Conservation (phyloP, 2,329 filamentous ascomycete species). For the Talaromyces pinophilus region DNA sequence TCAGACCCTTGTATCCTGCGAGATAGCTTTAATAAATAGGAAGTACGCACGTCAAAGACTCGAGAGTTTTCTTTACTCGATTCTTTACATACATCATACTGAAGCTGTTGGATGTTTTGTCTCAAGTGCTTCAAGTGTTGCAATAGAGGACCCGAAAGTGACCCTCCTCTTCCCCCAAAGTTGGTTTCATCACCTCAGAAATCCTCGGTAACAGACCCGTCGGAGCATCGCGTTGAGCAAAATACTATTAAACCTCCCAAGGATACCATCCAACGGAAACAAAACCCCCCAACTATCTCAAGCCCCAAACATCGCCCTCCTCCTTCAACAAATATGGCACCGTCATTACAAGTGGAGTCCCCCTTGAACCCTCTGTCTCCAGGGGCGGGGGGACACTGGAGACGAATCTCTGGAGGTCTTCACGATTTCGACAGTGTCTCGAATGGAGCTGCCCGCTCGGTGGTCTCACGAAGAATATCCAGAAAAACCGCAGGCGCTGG, state of each 20-base stretch:
- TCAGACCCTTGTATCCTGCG: neutral
- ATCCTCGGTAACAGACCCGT: neutral
- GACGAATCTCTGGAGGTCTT: conserved; percentile 21
- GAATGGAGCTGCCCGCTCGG: conserved; percentile 26
- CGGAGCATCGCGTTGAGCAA: neutral
- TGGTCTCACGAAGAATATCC: conserved; percentile 25
- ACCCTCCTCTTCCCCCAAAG: conserved; percentile 15
- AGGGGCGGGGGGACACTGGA: conserved; percentile 17
- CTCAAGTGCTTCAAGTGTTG: conserved; percentile 19
- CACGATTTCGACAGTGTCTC: conserved; percentile 30
- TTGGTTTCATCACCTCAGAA: conserved; percentile 7
- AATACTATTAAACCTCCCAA: neutral
- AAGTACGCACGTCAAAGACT: neutral
- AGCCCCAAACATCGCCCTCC: neutral
- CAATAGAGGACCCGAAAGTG: conserved; percentile 9
- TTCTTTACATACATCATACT: neutral
- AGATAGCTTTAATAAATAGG: neutral
- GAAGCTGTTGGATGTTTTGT: conserved; percentile 17
- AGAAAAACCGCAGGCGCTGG: conserved; percentile 24
- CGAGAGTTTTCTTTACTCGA: neutral
- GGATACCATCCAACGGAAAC: neutral
- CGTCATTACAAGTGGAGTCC: conserved; percentile 14
- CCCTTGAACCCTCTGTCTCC: conserved; percentile 16
- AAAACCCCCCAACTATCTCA: neutral
- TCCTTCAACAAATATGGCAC: conserved; percentile 15